Evolutionary conservation across 441 rosid genomes (phyloP), one percentile per base, ranked within the genome.

Genomic region (Manihot esculenta): DNA sequence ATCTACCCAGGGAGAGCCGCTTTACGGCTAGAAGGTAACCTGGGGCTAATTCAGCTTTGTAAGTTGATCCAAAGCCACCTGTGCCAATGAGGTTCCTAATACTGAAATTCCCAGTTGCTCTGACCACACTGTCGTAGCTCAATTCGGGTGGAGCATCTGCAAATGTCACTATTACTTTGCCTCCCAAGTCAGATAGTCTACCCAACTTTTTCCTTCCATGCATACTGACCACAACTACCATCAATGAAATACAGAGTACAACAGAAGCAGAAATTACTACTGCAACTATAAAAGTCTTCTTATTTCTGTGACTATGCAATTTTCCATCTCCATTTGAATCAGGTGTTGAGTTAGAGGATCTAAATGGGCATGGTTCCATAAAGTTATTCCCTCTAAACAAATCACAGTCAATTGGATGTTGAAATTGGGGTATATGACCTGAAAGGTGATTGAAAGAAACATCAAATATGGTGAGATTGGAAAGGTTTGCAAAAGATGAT

Each of bases 61-160:
- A 88, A 17, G 93, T 88, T 50, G 91, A 85, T 41, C 93, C 90
- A 26, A 88, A 88, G 42, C 91, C 93, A 62, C 90, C 93, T 0
- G 83, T 78, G 51, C 93, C 93, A 15, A 88, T 88, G 58, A 86
- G 80, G 74, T 86, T 79, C 69, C 84, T 71, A 2, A 81, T 47
- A 71, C 87, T 85, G 79, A 88, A 88, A 70, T 83, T 77, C 38
- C 82, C 87, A 5, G 93, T 82, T 45, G 89, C 88, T 73, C 84
- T 74, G 59, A 81, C 85, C 33, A 86, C 88, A 72, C 74, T 81
- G 14, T 80, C 89, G 33, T 88, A 88, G 72, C 71, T 82, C 77
- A 88, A 62, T 69, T 80, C 89, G 58, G 74, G 64, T 5, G 87
- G 86, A 74, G 87, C 84, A 75, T 83, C 87, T 21, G 82, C 82